Evolutionary conservation across 169 alveolate genomes (phyloP).

Genomic region (Cystoisospora suis): DNA sequence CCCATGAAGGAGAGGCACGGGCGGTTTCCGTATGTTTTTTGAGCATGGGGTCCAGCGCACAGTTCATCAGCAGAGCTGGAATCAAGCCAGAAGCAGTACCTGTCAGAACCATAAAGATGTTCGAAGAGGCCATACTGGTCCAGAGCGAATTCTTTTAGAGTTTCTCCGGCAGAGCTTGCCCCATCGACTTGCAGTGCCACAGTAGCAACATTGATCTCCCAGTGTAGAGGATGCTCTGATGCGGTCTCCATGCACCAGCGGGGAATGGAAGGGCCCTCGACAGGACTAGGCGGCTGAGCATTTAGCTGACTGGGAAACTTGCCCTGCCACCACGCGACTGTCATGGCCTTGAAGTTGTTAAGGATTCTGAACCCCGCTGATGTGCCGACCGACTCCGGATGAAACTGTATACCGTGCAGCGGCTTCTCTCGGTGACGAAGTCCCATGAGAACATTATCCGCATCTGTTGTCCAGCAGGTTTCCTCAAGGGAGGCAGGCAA

Average conservation of each 20-base stretch:
- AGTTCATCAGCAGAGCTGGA: slow-evolving; percentile 30
- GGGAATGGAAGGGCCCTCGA: too few relatives aligned
- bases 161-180: background rate
- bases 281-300: too few relatives aligned
- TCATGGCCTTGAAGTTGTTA: slow-evolving; percentile 35
- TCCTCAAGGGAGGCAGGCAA: slow-evolving; percentile 35
- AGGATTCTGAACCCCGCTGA: slow-evolving; percentile 56
- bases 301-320: too few relatives aligned
- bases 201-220: slow-evolving; percentile 8
- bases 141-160: background rate
- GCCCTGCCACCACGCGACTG: slow-evolving; percentile 44
- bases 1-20: slow-evolving; percentile 68
- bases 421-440: slow-evolving; percentile 68
- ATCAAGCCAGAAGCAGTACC: slow-evolving; percentile 59
- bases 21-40: background rate
- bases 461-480: slow-evolving; percentile 49
- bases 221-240: too few relatives aligned
- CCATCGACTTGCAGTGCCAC: background rate
- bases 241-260: too few relatives aligned
- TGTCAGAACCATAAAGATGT: background rate
- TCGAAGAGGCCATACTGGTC: slow-evolving; percentile 3
- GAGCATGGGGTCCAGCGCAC: background rate
- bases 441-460: slow-evolving; percentile 70
- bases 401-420: slow-evolving; percentile 73
- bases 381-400: slow-evolving; percentile 75